A percentile compares a stretch with the other conserved stretches of the same genome.
phyloP scores from a whole-genome alignment of 441 rosid species.

The Gossypium schwendimanii region DNA sequence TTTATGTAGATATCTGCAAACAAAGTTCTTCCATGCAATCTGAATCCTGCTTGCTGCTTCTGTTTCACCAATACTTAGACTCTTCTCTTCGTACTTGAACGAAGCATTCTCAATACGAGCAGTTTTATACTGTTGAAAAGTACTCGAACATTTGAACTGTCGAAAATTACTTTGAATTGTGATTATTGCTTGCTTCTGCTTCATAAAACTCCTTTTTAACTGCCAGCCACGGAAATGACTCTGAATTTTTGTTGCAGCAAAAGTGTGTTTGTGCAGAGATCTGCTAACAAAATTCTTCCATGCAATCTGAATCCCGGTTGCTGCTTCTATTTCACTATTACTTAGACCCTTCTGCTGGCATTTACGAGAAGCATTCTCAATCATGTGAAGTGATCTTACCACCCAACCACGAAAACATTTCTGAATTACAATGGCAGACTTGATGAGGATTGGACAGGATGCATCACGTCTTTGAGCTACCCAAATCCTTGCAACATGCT shows the following conservation, averaged over 20 bases:
- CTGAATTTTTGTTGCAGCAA: conserved; percentile 49
- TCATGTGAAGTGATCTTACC: conserved; percentile 14
- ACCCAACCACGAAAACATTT: conserved; percentile 25
- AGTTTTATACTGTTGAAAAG: neutral
- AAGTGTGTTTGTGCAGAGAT: conserved; percentile 19
- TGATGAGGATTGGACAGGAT: conserved; percentile 16
- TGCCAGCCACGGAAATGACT: conserved; percentile 23
- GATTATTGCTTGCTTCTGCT: conserved; percentile 30
- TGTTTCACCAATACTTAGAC: conserved; percentile 18
- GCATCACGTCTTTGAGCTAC: conserved; percentile 22
- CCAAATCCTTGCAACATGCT: conserved; percentile 53
- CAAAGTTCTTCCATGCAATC: conserved; percentile 45
- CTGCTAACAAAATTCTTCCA: conserved; percentile 34
- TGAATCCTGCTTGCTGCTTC: conserved; percentile 51
- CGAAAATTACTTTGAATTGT: conserved; percentile 41
- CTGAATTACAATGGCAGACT: conserved; percentile 26
- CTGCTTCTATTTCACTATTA: conserved; percentile 36
- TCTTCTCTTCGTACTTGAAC: conserved; percentile 11
- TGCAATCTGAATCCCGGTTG: conserved; percentile 47
- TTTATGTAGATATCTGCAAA: conserved; percentile 16
- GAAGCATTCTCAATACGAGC: conserved; percentile 17
- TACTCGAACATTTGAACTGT: neutral
- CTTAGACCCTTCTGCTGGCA: conserved; percentile 11
- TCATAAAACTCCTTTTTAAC: conserved; percentile 22
- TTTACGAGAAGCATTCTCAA: conserved; percentile 10